A percentile compares a stretch with the other conserved stretches of the same genome.
These are phyloP conservation scores for Paraconiothyrium sp. DNA, from an alignment of 2,329 filamentous ascomycete genomes.

Conservation along the genomic window DNA sequence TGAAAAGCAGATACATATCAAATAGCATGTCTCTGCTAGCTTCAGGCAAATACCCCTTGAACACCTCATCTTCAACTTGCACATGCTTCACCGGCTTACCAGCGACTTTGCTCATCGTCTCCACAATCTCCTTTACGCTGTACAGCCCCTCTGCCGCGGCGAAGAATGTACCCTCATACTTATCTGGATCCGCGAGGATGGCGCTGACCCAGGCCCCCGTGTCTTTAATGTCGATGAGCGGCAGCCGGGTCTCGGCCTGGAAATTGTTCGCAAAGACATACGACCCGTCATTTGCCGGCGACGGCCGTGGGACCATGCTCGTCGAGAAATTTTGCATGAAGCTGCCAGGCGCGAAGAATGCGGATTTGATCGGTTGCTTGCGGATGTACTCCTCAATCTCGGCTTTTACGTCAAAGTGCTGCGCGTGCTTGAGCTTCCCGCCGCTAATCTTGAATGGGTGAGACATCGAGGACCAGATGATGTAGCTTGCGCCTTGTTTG, in stretches of 20 bases:
- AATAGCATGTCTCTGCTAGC: constrained; percentile 28
- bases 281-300: constrained; percentile 32
- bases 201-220: constrained; percentile 56
- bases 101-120: constrained; percentile 51
- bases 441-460: constrained; percentile 36
- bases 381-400: constrained; percentile 65
- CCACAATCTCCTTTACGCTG: constrained; percentile 53
- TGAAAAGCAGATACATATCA: constrained; percentile 38
- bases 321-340: constrained; percentile 64
- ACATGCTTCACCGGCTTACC: constrained; percentile 48
- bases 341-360: constrained; percentile 63
- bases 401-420: constrained; percentile 68
- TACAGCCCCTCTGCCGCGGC: constrained; percentile 55
- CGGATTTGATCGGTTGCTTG: constrained; percentile 56
- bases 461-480: constrained; percentile 51
- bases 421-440: constrained; percentile 48
- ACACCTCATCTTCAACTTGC: constrained; percentile 38
- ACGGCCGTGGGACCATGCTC: constrained; percentile 26
- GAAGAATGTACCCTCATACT: constrained; percentile 56
- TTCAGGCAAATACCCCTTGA: constrained; percentile 35
- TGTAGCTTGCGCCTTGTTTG: constrained; percentile 45
- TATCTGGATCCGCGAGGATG: constrained; percentile 56
- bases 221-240: constrained; percentile 58
- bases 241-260: constrained; percentile 40
- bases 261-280: constrained; percentile 33